phyloP scores from a whole-genome alignment of 2,329 filamentous ascomycete species.

The Mollisiaceae sp. region DNA sequence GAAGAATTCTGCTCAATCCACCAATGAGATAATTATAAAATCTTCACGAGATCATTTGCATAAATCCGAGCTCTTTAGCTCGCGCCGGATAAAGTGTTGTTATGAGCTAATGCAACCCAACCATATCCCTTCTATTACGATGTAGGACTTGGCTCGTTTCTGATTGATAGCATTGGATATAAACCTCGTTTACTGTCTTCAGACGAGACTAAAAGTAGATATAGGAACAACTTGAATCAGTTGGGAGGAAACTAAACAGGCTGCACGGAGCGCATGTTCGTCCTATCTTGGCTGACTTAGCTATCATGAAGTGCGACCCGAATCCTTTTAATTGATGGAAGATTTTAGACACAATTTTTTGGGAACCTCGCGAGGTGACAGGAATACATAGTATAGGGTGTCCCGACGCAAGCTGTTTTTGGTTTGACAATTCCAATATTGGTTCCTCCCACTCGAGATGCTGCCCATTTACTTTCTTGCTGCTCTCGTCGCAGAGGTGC shows the following conservation, averaged over 20 bases:
- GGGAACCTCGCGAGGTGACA: not conserved
- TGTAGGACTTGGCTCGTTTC: not conserved
- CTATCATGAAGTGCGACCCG: not conserved
- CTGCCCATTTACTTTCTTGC: slow-evolving; percentile 20
- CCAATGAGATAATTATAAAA: not conserved
- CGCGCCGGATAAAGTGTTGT: not conserved
- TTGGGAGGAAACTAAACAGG: slow-evolving; percentile 2
- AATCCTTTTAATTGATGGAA: not conserved
- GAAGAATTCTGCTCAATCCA: not conserved
- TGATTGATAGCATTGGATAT: not conserved
- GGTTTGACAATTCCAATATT: not conserved
- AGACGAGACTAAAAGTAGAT: not conserved
- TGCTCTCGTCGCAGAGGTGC: slow-evolving; percentile 20
- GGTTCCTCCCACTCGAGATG: slow-evolving; percentile 12
- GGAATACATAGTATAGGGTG: not conserved
- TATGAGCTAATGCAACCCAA: slow-evolving; percentile 1
- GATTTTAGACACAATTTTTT: not conserved
- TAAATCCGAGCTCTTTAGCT: not conserved
- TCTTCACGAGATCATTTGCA: not conserved
- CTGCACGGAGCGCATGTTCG: slow-evolving; percentile 9
- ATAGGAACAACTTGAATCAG: not conserved
- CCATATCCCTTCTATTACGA: not conserved
- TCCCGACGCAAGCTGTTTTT: not conserved
- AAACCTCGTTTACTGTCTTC: not conserved
- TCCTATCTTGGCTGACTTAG: not conserved